Conservation (phyloP, 129 eudicot genomes). For the Lactuca saligna region DNA sequence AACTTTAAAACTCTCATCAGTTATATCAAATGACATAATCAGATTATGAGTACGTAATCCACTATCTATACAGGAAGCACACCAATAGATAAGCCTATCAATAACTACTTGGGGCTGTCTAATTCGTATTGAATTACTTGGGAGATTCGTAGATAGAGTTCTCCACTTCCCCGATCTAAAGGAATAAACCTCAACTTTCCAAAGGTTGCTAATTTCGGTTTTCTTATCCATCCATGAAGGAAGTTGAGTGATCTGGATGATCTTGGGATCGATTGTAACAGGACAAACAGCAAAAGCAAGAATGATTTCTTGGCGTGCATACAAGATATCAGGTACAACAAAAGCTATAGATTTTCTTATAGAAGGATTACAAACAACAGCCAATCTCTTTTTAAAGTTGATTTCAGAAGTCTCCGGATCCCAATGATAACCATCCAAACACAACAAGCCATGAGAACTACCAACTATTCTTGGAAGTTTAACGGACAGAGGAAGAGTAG, state of each 20-base stretch:
- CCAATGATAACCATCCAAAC: conserved; percentile 24
- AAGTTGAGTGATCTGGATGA: background rate
- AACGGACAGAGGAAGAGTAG: conserved; percentile 12
- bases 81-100: background rate
- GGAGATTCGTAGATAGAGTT: background rate
- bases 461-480: conserved; percentile 34
- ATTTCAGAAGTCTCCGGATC: conserved; percentile 14
- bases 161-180: conserved; percentile 1
- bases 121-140: background rate
- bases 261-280: background rate
- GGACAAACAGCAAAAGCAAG: conserved; percentile 15
- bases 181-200: background rate
- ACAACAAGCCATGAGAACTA: conserved; percentile 41
- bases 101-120: background rate
- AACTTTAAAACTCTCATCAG: background rate
- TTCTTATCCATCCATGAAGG: background rate
- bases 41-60: background rate
- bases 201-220: background rate
- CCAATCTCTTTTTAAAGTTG: background rate
- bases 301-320: background rate
- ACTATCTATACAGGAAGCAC: background rate
- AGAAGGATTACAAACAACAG: conserved; percentile 7
- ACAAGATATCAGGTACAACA: background rate
- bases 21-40: background rate
- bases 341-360: conserved; percentile 2